Conservation (phyloP, 805 yeast species). For the Yamadazyma philogaea region DNA sequence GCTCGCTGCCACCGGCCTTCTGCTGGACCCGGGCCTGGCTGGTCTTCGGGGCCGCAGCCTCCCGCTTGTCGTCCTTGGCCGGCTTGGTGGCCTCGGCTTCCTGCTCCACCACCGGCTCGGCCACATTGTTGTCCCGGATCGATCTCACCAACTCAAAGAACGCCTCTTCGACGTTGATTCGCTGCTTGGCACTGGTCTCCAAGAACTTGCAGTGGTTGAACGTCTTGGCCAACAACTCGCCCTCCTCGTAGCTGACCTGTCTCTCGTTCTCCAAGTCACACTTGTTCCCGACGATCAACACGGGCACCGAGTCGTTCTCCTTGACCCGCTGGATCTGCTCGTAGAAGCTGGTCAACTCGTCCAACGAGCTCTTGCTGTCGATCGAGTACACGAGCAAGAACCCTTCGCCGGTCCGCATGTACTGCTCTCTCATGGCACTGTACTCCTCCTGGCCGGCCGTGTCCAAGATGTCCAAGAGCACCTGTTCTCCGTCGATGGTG, state of each 20-base stretch:
- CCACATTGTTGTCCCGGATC: slow-evolving; percentile 33
- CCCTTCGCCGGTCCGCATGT: slow-evolving; percentile 96
- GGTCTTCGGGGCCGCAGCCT: slow-evolving; percentile 8
- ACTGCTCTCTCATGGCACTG: slow-evolving; percentile 80
- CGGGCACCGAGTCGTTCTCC: slow-evolving; percentile 71
- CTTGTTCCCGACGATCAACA: slow-evolving; percentile 75
- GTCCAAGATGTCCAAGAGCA: slow-evolving; percentile 81
- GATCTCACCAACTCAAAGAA: slow-evolving; percentile 66
- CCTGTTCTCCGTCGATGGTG: slow-evolving; percentile 73
- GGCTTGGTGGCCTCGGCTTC: slow-evolving; percentile 9
- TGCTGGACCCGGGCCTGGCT: slow-evolving; percentile 13
- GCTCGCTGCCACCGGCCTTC: slow-evolving; percentile 15
- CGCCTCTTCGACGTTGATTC: slow-evolving; percentile 84
- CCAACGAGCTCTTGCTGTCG: slow-evolving; percentile 79
- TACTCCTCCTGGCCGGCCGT: slow-evolving; percentile 99
- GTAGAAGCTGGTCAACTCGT: slow-evolving; percentile 74
- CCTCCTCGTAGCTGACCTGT: slow-evolving; percentile 70
- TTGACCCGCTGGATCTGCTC: slow-evolving; percentile 78
- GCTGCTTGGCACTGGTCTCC: slow-evolving; percentile 91
- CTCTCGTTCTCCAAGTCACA: slow-evolving; percentile 73
- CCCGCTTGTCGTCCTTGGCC: slow-evolving; percentile 5
- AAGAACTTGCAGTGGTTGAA: slow-evolving; percentile 66
- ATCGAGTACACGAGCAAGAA: slow-evolving; percentile 85
- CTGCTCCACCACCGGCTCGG: slow-evolving; percentile 3
- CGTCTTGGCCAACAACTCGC: slow-evolving; percentile 56